Evolutionary conservation across 2,329 filamentous ascomycete species (phyloP).

Genomic region (Fusarium nanum): DNA sequence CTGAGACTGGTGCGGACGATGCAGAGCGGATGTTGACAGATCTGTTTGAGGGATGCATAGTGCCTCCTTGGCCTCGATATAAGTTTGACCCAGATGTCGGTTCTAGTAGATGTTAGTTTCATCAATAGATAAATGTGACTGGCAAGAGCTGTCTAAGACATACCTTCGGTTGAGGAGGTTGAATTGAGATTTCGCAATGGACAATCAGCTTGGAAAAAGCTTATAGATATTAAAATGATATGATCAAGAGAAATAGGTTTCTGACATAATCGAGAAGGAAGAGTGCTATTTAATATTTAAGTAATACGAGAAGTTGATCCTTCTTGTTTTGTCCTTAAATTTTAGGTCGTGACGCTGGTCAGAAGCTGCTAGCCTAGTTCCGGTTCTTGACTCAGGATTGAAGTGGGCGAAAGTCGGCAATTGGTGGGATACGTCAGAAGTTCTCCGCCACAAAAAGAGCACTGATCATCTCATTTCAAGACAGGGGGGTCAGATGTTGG

Average conservation of each 20-base stretch:
- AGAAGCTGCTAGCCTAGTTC: neutral
- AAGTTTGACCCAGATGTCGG: neutral
- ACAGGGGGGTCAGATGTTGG: neutral
- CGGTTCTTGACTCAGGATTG: neutral
- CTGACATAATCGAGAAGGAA: neutral
- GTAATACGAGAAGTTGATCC: neutral
- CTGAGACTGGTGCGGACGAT: conserved; percentile 40
- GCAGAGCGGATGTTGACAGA: conserved; percentile 33
- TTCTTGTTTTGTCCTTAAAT: neutral
- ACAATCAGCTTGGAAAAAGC: neutral
- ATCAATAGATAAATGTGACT: too few species aligned
- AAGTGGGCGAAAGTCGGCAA: neutral
- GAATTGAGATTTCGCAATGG: neutral
- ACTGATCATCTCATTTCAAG: neutral
- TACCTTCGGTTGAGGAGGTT: neutral
- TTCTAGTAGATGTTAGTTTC: neutral
- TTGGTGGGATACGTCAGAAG: neutral
- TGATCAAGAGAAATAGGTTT: neutral
- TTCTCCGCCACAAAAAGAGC: neutral
- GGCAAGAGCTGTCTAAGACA: too few species aligned
- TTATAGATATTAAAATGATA: neutral
- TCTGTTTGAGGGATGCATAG: conserved; percentile 21
- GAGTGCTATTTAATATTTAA: neutral
- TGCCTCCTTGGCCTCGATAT: neutral
- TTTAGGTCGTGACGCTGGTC: neutral